A percentile compares a stretch with the other conserved stretches of the same genome.
These are phyloP conservation scores for Fusarium sp. DNA, from an alignment of 2,329 filamentous ascomycete species.

Conservation along the genomic window DNA sequence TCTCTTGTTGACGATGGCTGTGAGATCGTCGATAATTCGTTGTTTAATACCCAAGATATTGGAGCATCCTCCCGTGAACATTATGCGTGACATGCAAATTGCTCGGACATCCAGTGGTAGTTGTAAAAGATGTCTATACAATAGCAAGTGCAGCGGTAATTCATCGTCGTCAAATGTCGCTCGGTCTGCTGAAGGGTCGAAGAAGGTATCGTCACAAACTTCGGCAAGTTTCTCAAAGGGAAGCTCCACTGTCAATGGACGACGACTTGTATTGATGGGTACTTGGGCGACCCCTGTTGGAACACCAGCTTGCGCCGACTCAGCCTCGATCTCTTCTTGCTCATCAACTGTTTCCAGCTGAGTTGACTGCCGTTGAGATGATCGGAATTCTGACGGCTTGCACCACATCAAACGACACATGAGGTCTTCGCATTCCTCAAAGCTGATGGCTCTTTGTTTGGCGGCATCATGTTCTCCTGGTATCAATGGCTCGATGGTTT, in stretches of 20 bases:
- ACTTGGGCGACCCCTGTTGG: slow-evolving; percentile 53
- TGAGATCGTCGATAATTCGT: slow-evolving; percentile 81
- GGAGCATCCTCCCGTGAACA: slow-evolving; percentile 86
- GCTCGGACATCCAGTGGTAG: slow-evolving; percentile 86
- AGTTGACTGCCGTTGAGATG: slow-evolving; percentile 53
- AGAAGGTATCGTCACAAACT: slow-evolving; percentile 80
- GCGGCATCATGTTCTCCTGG: slow-evolving; percentile 49
- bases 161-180: slow-evolving; percentile 87
- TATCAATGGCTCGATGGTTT: slow-evolving; percentile 61
- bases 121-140: slow-evolving; percentile 80
- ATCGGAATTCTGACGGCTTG: slow-evolving; percentile 49
- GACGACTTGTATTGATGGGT: slow-evolving; percentile 59
- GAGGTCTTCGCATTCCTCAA: slow-evolving; percentile 86
- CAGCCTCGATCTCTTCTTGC: slow-evolving; percentile 64
- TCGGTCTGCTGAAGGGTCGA: slow-evolving; percentile 65
- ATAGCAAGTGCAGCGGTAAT: slow-evolving; percentile 77
- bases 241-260: slow-evolving; percentile 69
- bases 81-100: slow-evolving; percentile 87
- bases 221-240: slow-evolving; percentile 78
- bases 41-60: slow-evolving; percentile 82
- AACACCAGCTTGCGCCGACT: slow-evolving; percentile 39
- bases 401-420: slow-evolving; percentile 84
- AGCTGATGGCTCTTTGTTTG: slow-evolving; percentile 63
- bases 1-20: slow-evolving; percentile 70
- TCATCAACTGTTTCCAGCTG: slow-evolving; percentile 64